Conservation (phyloP, 176 grass and related monocot genomes). For the Oryza coarctata region DNA sequence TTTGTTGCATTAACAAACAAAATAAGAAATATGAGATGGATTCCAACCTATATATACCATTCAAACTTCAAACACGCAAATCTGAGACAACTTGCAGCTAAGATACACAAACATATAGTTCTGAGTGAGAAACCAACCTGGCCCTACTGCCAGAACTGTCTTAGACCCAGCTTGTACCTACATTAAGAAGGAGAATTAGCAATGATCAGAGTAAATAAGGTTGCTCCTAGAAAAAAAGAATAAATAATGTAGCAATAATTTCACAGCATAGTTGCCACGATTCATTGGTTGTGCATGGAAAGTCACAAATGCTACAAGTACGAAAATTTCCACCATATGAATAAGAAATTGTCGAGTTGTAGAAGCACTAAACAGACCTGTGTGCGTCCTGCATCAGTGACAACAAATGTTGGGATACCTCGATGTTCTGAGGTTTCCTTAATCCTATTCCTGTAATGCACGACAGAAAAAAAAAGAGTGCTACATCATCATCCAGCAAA, state of each 20-base stretch:
- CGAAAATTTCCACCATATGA: background rate
- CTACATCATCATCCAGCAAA: background rate
- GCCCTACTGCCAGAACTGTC: slow-evolving; percentile 94
- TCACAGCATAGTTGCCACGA: background rate
- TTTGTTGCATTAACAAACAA: background rate
- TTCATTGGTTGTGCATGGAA: background rate
- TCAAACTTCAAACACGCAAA: slow-evolving; percentile 1
- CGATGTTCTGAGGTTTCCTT: slow-evolving; percentile 77
- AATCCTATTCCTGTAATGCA: slow-evolving; percentile 67
- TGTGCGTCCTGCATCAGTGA: slow-evolving; percentile 91
- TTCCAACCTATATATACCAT: background rate
- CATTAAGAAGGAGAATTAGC: slow-evolving; percentile 23
- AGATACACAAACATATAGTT: background rate
- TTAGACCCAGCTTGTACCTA: slow-evolving; percentile 88
- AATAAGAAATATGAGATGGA: background rate
- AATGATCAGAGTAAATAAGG: slow-evolving; percentile 6
- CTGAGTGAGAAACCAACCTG: slow-evolving; percentile 54
- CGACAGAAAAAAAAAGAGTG: background rate
- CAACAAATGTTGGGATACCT: slow-evolving; percentile 80
- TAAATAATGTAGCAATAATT: background rate
- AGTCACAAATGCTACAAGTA: background rate
- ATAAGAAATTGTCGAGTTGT: background rate
- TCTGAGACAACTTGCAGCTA: slow-evolving; percentile 2
- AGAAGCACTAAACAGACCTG: slow-evolving; percentile 54
- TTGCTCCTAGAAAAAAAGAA: background rate